Conservation (phyloP, 2,329 filamentous ascomycete genomes). For the Microascus cirrosus region DNA sequence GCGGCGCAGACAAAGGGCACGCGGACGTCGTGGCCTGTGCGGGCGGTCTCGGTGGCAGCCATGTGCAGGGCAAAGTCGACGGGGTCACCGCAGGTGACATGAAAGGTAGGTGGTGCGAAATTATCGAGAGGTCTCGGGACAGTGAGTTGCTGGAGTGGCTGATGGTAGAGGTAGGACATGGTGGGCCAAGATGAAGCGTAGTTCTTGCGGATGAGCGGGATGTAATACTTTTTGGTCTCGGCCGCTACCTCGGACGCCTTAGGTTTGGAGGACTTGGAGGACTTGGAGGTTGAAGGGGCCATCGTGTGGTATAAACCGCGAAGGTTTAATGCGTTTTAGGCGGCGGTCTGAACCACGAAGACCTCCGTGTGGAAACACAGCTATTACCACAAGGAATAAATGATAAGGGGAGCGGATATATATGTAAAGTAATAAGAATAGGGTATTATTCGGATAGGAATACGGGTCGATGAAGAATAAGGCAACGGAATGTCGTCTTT, state of each 20-base stretch:
- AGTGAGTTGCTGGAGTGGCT: slow-evolving; percentile 34
- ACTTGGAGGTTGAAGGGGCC: slow-evolving; percentile 2
- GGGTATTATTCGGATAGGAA: neutral
- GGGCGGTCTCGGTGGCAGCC: slow-evolving; percentile 25
- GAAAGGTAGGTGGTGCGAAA: slow-evolving; percentile 31
- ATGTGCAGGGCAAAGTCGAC: slow-evolving; percentile 50
- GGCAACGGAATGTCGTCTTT: neutral
- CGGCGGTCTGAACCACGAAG: neutral
- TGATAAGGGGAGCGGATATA: neutral
- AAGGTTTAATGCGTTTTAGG: neutral
- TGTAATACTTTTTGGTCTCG: slow-evolving; percentile 60
- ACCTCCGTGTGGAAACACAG: neutral
- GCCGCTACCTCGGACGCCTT: slow-evolving; percentile 47
- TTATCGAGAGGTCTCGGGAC: slow-evolving; percentile 22
- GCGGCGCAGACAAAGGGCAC: slow-evolving; percentile 63
- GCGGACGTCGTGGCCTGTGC: slow-evolving; percentile 21
- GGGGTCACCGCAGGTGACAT: slow-evolving; percentile 45
- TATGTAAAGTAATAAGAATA: neutral
- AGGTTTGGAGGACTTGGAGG: slow-evolving; percentile 1
- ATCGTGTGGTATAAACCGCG: neutral
- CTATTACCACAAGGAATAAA: neutral
- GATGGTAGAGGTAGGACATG: slow-evolving; percentile 47
- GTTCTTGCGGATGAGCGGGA: slow-evolving; percentile 50
- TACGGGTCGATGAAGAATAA: neutral
- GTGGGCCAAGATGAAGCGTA: slow-evolving; percentile 43